A percentile compares a stretch with the other conserved stretches of the same genome.
Conservation (phyloP, 2,329 filamentous ascomycete genomes). For the Coleophoma eucalyptorum region DNA sequence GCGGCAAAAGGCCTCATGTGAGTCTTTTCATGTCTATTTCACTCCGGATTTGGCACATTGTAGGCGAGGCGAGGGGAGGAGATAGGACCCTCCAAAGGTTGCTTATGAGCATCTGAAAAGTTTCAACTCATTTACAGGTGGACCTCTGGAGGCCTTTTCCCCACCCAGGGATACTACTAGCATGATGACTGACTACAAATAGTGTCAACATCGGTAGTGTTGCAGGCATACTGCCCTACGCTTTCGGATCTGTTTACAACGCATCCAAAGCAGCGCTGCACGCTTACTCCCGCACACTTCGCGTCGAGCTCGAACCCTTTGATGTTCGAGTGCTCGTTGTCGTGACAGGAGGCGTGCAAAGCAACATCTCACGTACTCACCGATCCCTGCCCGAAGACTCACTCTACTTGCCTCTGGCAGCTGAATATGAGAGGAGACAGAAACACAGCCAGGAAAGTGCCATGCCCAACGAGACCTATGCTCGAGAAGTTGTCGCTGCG, state of each 20-base stretch:
- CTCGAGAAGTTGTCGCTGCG: conserved; percentile 11
- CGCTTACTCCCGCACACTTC: conserved; percentile 2
- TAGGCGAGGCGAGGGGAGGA: too few species aligned
- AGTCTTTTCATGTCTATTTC: too few species aligned
- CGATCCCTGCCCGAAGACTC: conserved; percentile 1
- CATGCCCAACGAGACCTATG: conserved; percentile 15
- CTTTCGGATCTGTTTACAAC: conserved; percentile 52
- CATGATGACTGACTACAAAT: too few species aligned
- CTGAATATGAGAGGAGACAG: background rate
- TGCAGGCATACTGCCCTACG: conserved; percentile 19
- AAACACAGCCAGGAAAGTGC: background rate
- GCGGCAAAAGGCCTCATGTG: conserved; percentile 30
- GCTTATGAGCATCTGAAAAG: too few species aligned
- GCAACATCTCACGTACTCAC: conserved; percentile 2
- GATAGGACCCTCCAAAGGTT: too few species aligned
- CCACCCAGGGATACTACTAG: too few species aligned
- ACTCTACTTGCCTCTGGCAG: conserved; percentile 3
- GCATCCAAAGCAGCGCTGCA: conserved; percentile 10
- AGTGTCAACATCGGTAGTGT: conserved; percentile 35
- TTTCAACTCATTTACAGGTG: too few species aligned
- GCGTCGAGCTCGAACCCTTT: conserved; percentile 9
- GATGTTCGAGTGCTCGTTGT: conserved; percentile 4
- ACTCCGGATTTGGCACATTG: too few species aligned
- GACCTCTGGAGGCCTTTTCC: too few species aligned
- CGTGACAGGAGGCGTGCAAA: conserved; percentile 5